Percentiles rank a stretch among this genome's conserved stretches.
Evolutionary conservation across 805 yeast genomes (phyloP).

Genomic region (Cyberlindnera saturnus): DNA sequence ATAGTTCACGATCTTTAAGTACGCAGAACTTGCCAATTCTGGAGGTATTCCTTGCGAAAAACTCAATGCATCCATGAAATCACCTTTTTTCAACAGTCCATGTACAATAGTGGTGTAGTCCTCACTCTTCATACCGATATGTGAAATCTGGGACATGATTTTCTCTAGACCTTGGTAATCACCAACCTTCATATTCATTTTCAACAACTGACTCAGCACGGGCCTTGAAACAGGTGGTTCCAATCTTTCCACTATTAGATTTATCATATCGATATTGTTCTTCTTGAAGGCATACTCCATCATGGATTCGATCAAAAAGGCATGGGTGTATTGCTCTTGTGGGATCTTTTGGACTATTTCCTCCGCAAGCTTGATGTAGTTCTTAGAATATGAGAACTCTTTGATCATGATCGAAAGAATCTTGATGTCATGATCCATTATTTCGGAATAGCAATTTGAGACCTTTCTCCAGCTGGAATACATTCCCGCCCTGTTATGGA

Average conservation of each 20-base stretch:
- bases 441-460: slow-evolving; percentile 6
- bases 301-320: slow-evolving; percentile 9
- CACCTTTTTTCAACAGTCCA: slow-evolving; percentile 12
- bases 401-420: slow-evolving; percentile 11
- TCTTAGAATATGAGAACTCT: slow-evolving; percentile 9
- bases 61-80: slow-evolving; percentile 5
- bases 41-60: slow-evolving; percentile 5
- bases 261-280: slow-evolving; percentile 10
- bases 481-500: slow-evolving; percentile 18
- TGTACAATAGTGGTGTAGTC: slow-evolving; percentile 18
- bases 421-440: slow-evolving; percentile 14
- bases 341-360: slow-evolving; percentile 18
- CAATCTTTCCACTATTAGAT: slow-evolving; percentile 8
- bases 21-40: slow-evolving; percentile 3
- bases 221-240: slow-evolving; percentile 13
- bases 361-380: slow-evolving; percentile 7
- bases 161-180: slow-evolving; percentile 17
- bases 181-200: slow-evolving; percentile 13
- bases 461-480: slow-evolving; percentile 17
- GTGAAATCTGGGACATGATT: slow-evolving; percentile 13
- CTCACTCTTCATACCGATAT: slow-evolving; percentile 9
- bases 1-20: slow-evolving; percentile 11
- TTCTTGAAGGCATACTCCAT: slow-evolving; percentile 8
- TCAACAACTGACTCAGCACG: slow-evolving; percentile 11
- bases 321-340: slow-evolving; percentile 5